These are phyloP conservation scores for Candida stauntonica DNA, from an alignment of 805 yeast genomes.

Conservation along the genomic window DNA sequence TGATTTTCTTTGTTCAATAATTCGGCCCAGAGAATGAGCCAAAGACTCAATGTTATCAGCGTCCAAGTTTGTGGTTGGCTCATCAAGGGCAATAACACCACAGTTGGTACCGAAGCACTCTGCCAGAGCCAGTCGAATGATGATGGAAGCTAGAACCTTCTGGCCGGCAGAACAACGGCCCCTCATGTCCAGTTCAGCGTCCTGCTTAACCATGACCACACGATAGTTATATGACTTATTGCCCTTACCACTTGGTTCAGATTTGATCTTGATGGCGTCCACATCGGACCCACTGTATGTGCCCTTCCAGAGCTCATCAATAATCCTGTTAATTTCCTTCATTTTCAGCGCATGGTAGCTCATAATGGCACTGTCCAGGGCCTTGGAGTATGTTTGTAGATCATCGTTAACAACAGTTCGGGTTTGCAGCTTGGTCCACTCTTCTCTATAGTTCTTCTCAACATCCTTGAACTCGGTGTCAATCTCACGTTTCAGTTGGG, in stretches of 20 bases:
- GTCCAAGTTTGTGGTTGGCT: conserved; percentile 95
- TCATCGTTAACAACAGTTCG: conserved; percentile 75
- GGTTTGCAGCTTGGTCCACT: conserved; percentile 74
- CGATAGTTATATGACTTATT: conserved; percentile 72
- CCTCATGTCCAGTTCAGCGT: conserved; percentile 92
- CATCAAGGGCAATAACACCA: conserved; percentile 95
- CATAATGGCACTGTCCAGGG: conserved; percentile 91
- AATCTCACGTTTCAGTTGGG: conserved; percentile 52
- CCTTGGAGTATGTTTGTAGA: conserved; percentile 73
- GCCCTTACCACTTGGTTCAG: conserved; percentile 54
- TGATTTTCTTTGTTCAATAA: conserved; percentile 66
- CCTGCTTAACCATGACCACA: conserved; percentile 92
- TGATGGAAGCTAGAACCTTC: conserved; percentile 86
- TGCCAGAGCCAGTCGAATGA: conserved; percentile 86
- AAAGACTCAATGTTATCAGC: conserved; percentile 82
- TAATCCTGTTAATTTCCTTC: conserved; percentile 84
- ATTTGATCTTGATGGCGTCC: conserved; percentile 79
- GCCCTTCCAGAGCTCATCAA: conserved; percentile 89
- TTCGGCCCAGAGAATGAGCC: conserved; percentile 71
- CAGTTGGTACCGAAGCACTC: conserved; percentile 94
- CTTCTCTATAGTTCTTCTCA: conserved; percentile 57
- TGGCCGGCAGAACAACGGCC: conserved; percentile 99
- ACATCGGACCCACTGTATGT: conserved; percentile 96
- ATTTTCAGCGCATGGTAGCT: conserved; percentile 84
- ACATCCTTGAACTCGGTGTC: conserved; percentile 67